Conservation (phyloP, 2,329 filamentous ascomycete genomes). For the Claviceps sp. region DNA sequence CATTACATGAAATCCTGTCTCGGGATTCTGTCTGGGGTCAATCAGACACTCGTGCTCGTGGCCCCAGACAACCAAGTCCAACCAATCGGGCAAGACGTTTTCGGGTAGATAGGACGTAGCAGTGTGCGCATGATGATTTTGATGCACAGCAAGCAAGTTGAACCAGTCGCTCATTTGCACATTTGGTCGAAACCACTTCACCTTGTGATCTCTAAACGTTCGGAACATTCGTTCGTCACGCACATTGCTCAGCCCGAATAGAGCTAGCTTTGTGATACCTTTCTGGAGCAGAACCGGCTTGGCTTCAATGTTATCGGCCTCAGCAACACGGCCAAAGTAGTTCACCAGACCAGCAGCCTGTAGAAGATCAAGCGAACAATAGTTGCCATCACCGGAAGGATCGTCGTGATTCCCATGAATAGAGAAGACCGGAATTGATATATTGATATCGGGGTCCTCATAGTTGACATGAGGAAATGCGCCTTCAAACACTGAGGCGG, state of each 20-base stretch:
- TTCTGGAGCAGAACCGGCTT: slow-evolving; percentile 92
- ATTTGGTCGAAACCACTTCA: slow-evolving; percentile 81
- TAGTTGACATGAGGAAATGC: slow-evolving; percentile 95
- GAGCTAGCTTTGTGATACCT: slow-evolving; percentile 76
- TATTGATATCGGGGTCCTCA: slow-evolving; percentile 91
- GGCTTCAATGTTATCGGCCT: slow-evolving; percentile 84
- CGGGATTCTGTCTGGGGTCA: slow-evolving; percentile 67
- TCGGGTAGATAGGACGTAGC: slow-evolving; percentile 91
- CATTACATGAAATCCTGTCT: slow-evolving; percentile 90
- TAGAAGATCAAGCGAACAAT: slow-evolving; percentile 79
- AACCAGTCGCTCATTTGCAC: slow-evolving; percentile 83
- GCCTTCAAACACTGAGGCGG: slow-evolving; percentile 77
- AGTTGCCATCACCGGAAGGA: slow-evolving; percentile 88
- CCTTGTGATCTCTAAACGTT: slow-evolving; percentile 83
- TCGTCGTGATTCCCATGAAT: slow-evolving; percentile 99
- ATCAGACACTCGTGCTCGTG: slow-evolving; percentile 96
- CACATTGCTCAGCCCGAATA: slow-evolving; percentile 93
- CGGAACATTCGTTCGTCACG: slow-evolving; percentile 89
- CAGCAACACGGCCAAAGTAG: slow-evolving; percentile 84
- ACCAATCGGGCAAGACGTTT: slow-evolving; percentile 78
- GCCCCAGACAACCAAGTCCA: slow-evolving; percentile 90
- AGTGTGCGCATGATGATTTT: slow-evolving; percentile 88
- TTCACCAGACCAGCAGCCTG: slow-evolving; percentile 88
- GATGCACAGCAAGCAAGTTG: slow-evolving; percentile 87
- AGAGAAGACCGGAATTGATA: slow-evolving; percentile 93